A percentile compares a stretch with the other conserved stretches of the same genome.
Conservation (phyloP, 225 moss, liverwort and hornwort species). For the Pseudisothecium myosuroides region DNA sequence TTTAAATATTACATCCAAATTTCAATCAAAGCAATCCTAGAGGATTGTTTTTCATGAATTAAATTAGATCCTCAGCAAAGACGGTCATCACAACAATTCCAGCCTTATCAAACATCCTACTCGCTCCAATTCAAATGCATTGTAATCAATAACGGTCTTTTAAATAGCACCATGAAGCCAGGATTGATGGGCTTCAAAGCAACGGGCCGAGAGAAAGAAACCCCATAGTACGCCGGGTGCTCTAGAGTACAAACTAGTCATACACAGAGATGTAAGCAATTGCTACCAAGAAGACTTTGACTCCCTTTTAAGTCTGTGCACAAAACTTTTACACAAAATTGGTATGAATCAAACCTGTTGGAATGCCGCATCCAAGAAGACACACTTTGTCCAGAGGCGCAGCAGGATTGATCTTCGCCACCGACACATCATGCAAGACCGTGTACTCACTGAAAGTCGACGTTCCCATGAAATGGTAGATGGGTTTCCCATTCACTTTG, state of each 20-base stretch:
- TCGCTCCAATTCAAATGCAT: background rate
- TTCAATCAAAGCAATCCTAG: background rate
- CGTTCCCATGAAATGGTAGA: slow-evolving; percentile 50
- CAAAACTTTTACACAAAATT: background rate
- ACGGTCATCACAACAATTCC: background rate
- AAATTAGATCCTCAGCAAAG: background rate
- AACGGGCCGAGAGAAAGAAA: background rate
- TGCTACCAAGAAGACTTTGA: background rate
- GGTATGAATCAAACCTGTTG: slow-evolving; percentile 18
- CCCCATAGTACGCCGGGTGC: background rate
- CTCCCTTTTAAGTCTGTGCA: background rate
- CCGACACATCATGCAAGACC: slow-evolving; percentile 44
- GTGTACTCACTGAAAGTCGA: slow-evolving; percentile 56
- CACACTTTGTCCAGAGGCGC: slow-evolving; percentile 54
- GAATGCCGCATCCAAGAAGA: slow-evolving; percentile 51
- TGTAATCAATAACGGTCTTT: background rate
- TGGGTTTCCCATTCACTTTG: slow-evolving; percentile 19
- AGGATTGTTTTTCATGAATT: background rate
- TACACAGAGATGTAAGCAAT: background rate
- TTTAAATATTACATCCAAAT: background rate
- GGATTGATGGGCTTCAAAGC: background rate
- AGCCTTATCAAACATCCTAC: background rate
- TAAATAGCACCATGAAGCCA: background rate
- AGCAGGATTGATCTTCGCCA: slow-evolving; percentile 42
- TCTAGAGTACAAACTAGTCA: background rate